Percentiles rank a stretch among this genome's conserved stretches.
Conservation (phyloP, 441 rosid genomes). For the Adansonia gregorii region DNA sequence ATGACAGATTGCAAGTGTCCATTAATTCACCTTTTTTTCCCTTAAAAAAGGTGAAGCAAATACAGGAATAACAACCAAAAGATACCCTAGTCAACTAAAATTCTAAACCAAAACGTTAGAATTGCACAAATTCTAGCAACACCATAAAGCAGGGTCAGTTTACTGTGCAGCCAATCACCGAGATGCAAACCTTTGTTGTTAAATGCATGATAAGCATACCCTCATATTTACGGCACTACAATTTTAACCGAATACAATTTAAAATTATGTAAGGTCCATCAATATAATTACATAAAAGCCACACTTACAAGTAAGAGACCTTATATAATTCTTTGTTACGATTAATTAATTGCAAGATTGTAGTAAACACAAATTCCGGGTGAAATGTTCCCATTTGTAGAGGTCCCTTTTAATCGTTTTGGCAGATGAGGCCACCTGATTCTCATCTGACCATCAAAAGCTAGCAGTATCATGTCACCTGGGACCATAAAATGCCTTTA, state of each 20-base stretch:
- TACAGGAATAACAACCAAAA: not conserved
- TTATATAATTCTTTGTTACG: not conserved
- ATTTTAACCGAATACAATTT: not conserved
- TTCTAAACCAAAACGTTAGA: conserved; percentile 7
- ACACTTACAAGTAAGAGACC: too few species aligned
- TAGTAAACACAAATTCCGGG: not conserved
- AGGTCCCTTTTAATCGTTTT: not conserved
- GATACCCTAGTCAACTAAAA: not conserved
- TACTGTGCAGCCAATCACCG: too few species aligned
- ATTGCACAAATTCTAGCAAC: not conserved
- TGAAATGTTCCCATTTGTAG: not conserved
- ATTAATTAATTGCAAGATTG: not conserved
- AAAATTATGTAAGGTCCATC: not conserved
- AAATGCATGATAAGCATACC: too few species aligned
- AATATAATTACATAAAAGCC: too few species aligned
- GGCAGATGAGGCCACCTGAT: conserved; percentile 15
- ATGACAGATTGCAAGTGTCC: too few species aligned
- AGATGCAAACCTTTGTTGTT: too few species aligned
- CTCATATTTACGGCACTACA: not conserved
- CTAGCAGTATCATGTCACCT: conserved; percentile 10
- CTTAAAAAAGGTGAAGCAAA: too few species aligned
- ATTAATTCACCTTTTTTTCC: too few species aligned
- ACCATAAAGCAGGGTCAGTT: too few species aligned
- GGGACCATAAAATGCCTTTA: conserved; percentile 10
- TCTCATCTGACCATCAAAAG: conserved; percentile 20